phyloP scores from a whole-genome alignment of 2,329 filamentous ascomycete genomes.

The Didymella sp. region DNA sequence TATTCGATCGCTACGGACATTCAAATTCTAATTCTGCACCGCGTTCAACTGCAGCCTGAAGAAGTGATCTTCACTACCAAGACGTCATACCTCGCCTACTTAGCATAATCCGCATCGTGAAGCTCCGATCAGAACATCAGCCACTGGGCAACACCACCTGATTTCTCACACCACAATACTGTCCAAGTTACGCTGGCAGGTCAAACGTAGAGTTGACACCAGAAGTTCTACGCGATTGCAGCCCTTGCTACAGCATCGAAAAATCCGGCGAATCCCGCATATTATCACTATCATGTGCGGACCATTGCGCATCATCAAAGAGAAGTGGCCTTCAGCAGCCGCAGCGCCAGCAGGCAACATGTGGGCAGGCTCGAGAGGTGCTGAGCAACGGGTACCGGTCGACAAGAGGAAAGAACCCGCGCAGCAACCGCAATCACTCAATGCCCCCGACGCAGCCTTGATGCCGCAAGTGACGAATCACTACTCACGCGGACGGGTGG shows the following conservation, averaged over 20 bases:
- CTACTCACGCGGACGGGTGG: conserved; percentile 15
- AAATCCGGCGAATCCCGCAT: not conserved
- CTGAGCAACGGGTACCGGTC: not conserved
- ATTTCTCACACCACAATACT: conserved; percentile 7
- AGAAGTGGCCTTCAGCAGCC: conserved; percentile 16
- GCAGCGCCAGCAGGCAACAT: conserved; percentile 18
- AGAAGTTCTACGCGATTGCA: not conserved
- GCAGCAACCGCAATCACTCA: conserved; percentile 3
- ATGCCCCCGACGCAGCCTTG: conserved; percentile 8
- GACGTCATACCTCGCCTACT: conserved; percentile 21
- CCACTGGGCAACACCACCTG: conserved; percentile 4
- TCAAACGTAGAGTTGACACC: not conserved
- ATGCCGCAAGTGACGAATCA: conserved; percentile 20
- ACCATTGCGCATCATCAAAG: conserved; percentile 11
- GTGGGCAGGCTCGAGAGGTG: conserved; percentile 16
- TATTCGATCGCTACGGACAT: not conserved
- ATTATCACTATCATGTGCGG: conserved; percentile 8
- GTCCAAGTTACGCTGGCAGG: not conserved
- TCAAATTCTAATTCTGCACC: not conserved
- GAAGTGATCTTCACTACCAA: conserved; percentile 2
- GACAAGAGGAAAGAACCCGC: not conserved
- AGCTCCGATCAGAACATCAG: conserved; percentile 11
- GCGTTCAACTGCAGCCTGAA: not conserved
- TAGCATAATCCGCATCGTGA: conserved; percentile 10
- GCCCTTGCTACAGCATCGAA: not conserved